phyloP scores from a whole-genome alignment of 2,329 filamentous ascomycete genomes.

The Calonectria pseudoreteaudii region DNA sequence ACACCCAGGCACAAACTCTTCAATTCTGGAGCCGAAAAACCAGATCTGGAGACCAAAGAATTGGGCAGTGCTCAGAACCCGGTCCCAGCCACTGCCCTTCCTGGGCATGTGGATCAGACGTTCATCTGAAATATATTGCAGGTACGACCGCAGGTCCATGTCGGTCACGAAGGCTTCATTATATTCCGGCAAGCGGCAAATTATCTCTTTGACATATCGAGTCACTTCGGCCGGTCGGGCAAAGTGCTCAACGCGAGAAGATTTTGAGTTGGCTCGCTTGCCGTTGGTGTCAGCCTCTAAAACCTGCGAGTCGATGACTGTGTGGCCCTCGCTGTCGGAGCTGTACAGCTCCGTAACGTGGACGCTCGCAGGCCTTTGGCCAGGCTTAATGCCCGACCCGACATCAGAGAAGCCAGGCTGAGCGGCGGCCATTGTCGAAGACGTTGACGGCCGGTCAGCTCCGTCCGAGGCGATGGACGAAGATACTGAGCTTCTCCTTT shows the following conservation, averaged over 20 bases:
- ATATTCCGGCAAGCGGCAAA: slow-evolving; percentile 35
- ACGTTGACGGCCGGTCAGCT: not conserved
- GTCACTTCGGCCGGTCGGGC: slow-evolving; percentile 30
- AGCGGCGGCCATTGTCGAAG: slow-evolving; percentile 10
- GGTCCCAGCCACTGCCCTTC: slow-evolving; percentile 55
- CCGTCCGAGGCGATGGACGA: slow-evolving; percentile 11
- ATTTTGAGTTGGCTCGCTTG: slow-evolving; percentile 15
- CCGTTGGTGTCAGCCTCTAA: not conserved
- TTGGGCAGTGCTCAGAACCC: slow-evolving; percentile 53
- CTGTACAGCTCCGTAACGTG: slow-evolving; percentile 7
- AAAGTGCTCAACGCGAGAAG: slow-evolving; percentile 14
- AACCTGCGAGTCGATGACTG: not conserved
- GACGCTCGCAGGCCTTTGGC: not conserved
- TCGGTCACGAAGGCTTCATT: slow-evolving; percentile 35
- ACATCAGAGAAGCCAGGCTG: slow-evolving; percentile 1
- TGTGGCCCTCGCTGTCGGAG: slow-evolving; percentile 12
- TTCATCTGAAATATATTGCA: slow-evolving; percentile 52
- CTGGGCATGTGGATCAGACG: slow-evolving; percentile 55
- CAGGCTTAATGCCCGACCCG: not conserved
- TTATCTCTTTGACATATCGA: slow-evolving; percentile 29
- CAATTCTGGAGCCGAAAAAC: slow-evolving; percentile 49
- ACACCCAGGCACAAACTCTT: slow-evolving; percentile 37
- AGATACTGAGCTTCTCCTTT: slow-evolving; percentile 15
- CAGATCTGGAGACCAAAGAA: slow-evolving; percentile 55
- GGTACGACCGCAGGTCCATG: slow-evolving; percentile 43